phyloP scores from a whole-genome alignment of 176 grass and related monocot species.

The Paspalum vaginatum region DNA sequence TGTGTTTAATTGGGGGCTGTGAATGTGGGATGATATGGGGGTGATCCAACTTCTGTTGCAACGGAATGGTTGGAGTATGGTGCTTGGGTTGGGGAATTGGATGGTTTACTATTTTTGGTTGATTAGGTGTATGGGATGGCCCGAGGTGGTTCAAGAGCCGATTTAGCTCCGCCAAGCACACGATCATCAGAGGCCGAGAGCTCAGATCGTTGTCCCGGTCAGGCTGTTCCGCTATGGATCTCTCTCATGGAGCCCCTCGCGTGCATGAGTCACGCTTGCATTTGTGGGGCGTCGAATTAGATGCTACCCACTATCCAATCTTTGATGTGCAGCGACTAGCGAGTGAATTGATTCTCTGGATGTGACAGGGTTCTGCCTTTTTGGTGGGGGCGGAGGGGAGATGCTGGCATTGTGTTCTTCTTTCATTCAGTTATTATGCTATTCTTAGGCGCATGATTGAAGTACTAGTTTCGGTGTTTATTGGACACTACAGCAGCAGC shows the following conservation, averaged over 20 bases:
- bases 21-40: background rate
- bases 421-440: background rate
- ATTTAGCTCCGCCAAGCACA: background rate
- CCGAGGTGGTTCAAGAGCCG: background rate
- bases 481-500: slow-evolving; percentile 45
- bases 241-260: background rate
- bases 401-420: slow-evolving; percentile 16
- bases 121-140: background rate
- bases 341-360: slow-evolving; percentile 27
- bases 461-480: background rate
- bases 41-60: background rate
- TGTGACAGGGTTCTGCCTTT: background rate
- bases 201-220: slow-evolving; percentile 22
- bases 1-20: background rate
- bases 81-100: background rate
- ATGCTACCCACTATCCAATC: slow-evolving; percentile 16
- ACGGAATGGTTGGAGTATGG: background rate
- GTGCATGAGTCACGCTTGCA: background rate
- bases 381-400: background rate
- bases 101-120: background rate
- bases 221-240: slow-evolving; percentile 20
- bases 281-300: slow-evolving; percentile 29
- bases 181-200: slow-evolving; percentile 6
- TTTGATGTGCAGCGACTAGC: background rate
- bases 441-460: slow-evolving; percentile 21